Evolutionary conservation across 208 protist species (phyloP).

Genomic region (Endotrypanum monterogeii): DNA sequence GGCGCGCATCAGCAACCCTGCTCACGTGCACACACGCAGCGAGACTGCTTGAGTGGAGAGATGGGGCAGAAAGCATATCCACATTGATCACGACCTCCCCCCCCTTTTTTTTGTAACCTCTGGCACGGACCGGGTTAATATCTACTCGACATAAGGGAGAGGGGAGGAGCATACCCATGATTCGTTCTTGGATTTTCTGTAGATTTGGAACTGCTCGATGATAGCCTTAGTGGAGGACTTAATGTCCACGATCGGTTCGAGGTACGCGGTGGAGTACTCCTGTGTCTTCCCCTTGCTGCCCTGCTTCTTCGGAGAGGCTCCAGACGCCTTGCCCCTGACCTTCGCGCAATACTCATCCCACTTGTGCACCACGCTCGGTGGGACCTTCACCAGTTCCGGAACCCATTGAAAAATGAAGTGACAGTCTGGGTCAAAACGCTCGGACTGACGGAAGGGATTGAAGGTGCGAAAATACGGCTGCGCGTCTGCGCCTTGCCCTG

Average conservation of each 20-base stretch:
- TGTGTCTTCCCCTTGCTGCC: not conserved
- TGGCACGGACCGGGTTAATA: not conserved
- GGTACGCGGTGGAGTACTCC: slow-evolving; percentile 48
- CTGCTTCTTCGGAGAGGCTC: not conserved
- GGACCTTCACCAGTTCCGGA: slow-evolving; percentile 63
- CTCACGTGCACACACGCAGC: no score
- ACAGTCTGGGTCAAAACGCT: slow-evolving; percentile 60
- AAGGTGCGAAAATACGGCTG: slow-evolving; percentile 87
- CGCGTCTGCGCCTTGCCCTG: slow-evolving; percentile 72
- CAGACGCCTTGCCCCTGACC: slow-evolving; percentile 8
- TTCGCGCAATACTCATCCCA: slow-evolving; percentile 70
- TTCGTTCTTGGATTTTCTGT: slow-evolving; percentile 24
- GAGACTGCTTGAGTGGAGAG: no score
- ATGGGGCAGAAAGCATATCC: no score
- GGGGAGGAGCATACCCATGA: no score
- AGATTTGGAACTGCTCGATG: slow-evolving; percentile 50
- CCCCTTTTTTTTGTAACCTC: no score
- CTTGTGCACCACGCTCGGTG: slow-evolving; percentile 53
- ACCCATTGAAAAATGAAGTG: slow-evolving; percentile 76
- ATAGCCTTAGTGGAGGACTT: slow-evolving; percentile 48
- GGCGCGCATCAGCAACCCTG: not conserved
- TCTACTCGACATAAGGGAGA: not conserved
- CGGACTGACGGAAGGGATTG: slow-evolving; percentile 76
- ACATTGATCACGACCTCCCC: no score
- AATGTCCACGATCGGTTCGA: slow-evolving; percentile 65